Evolutionary conservation across 73 alveolate species (phyloP).

Genomic region (Paraurostyla sp.): DNA sequence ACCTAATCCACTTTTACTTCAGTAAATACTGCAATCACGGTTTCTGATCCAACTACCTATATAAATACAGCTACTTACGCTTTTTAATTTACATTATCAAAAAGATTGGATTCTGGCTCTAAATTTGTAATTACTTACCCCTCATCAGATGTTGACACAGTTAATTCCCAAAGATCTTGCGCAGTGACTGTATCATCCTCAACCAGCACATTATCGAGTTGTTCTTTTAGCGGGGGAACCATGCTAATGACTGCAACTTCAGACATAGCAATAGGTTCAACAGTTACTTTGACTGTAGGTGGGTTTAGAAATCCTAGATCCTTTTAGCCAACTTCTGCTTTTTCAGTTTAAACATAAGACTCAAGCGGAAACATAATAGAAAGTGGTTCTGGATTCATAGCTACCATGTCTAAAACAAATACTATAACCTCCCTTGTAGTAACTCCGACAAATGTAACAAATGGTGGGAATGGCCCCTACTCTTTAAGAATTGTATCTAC

Average conservation of each 20-base stretch:
- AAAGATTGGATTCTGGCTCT: too few species aligned
- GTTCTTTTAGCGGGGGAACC: too few species aligned
- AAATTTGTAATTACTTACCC: too few species aligned
- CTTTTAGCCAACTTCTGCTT: not conserved
- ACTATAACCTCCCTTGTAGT: not conserved
- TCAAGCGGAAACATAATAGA: not conserved
- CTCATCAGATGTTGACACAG: too few species aligned
- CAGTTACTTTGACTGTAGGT: not conserved
- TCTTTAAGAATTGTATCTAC: not conserved
- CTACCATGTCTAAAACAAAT: not conserved
- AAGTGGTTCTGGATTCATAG: not conserved
- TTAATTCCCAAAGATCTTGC: too few species aligned
- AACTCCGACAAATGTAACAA: not conserved
- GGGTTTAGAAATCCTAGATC: constrained; percentile 46
- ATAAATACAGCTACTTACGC: not conserved
- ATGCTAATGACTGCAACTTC: not conserved
- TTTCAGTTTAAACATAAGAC: not conserved
- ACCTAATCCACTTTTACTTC: not conserved
- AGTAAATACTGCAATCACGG: not conserved
- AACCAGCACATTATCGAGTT: too few species aligned
- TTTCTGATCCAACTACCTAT: not conserved
- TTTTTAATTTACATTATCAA: not conserved
- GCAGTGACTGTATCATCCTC: too few species aligned
- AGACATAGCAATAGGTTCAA: not conserved
- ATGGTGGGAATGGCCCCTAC: not conserved